These are phyloP conservation scores for Aspergillus brasiliensis DNA, from an alignment of 2,329 filamentous ascomycete genomes.

Conservation along the genomic window DNA sequence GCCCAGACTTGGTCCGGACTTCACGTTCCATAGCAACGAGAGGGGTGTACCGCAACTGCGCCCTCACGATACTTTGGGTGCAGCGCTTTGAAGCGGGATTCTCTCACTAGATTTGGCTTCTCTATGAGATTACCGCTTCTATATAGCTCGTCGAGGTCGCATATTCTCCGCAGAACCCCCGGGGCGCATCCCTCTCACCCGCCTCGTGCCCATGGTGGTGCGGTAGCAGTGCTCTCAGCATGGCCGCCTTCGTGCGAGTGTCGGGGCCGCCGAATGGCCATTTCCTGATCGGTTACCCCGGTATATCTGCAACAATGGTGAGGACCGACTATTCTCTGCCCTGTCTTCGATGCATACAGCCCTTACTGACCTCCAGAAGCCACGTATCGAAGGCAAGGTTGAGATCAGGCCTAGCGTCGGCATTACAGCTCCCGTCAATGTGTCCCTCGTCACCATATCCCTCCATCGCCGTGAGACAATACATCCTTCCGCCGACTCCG, in stretches of 20 bases:
- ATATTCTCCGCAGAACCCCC: conserved; percentile 29
- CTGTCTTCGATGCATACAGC: not conserved
- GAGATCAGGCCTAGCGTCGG: conserved; percentile 88
- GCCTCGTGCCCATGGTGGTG: conserved; percentile 44
- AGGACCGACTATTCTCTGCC: conserved; percentile 43
- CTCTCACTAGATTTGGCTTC: conserved; percentile 7
- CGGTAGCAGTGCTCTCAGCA: conserved; percentile 46
- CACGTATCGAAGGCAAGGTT: conserved; percentile 95
- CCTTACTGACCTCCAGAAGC: conserved; percentile 55
- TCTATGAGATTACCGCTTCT: conserved; percentile 32
- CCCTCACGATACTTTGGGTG: conserved; percentile 17
- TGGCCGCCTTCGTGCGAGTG: conserved; percentile 88
- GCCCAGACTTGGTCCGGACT: not conserved
- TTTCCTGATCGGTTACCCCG: conserved; percentile 94
- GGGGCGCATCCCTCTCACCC: conserved; percentile 28
- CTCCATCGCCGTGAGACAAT: conserved; percentile 94
- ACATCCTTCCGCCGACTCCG: conserved; percentile 90
- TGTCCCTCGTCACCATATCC: conserved; percentile 92
- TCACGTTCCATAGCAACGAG: conserved; percentile 6
- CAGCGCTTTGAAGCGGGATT: conserved; percentile 15
- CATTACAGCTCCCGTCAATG: conserved; percentile 81
- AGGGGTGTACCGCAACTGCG: conserved; percentile 18
- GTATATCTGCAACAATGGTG: conserved; percentile 96
- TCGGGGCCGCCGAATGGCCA: conserved; percentile 96
- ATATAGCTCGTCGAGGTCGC: conserved; percentile 25